phyloP scores from a whole-genome alignment of 441 rosid genomes.

The Geranium incanum region DNA sequence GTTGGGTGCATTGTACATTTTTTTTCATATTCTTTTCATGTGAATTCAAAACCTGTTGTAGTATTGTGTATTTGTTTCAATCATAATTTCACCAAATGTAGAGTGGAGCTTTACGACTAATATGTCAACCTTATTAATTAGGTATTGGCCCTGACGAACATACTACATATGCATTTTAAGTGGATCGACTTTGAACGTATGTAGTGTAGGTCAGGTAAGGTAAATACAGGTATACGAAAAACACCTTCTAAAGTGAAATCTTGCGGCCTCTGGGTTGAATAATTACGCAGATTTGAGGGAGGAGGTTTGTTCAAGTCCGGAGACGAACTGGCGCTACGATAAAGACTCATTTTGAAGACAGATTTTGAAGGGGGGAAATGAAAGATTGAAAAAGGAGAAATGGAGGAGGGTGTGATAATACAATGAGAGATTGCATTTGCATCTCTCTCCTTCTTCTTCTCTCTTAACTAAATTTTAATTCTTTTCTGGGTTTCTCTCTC shows the following conservation, averaged over 20 bases:
- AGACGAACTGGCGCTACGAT: not conserved
- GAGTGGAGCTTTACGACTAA: no score
- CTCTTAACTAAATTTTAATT: not conserved
- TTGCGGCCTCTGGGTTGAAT: not conserved
- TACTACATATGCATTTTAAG: not conserved
- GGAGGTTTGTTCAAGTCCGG: not conserved
- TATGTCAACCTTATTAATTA: no score
- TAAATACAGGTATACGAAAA: not conserved
- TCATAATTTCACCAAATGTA: no score
- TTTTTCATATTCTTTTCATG: no score
- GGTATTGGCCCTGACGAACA: no score
- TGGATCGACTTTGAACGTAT: not conserved
- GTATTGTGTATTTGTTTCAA: no score
- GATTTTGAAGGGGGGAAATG: not conserved
- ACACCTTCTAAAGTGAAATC: not conserved
- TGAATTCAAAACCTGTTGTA: no score
- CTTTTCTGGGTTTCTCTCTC: not conserved
- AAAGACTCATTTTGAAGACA: not conserved
- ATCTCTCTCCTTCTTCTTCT: constrained; percentile 26
- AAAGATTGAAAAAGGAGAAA: not conserved
- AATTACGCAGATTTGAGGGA: not conserved
- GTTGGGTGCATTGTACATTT: no score
- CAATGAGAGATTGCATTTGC: constrained; percentile 31
- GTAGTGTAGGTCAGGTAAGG: not conserved
- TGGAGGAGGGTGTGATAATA: not conserved